phyloP scores from a whole-genome alignment of 441 rosid species.

The Caryocar brasiliense region DNA sequence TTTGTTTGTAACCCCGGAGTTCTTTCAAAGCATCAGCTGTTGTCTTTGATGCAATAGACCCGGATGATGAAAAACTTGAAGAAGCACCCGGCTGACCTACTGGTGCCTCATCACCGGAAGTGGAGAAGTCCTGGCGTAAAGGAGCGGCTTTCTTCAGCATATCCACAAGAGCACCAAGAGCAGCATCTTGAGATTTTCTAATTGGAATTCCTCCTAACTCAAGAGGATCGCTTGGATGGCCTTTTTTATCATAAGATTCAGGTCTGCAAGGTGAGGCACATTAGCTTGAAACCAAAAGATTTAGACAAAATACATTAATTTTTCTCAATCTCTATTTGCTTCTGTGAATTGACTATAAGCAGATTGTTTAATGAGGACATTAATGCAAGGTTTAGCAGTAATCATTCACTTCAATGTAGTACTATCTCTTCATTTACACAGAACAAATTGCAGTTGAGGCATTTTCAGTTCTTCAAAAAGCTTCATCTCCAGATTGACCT shows the following conservation, averaged over 20 bases:
- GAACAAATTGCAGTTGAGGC: too few relatives aligned
- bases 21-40: slow-evolving; percentile 89
- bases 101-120: slow-evolving; percentile 15
- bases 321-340: neutral
- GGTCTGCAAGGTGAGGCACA: slow-evolving; percentile 31
- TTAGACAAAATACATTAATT: neutral
- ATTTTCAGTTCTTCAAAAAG: too few relatives aligned
- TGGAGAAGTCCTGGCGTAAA: slow-evolving; percentile 44
- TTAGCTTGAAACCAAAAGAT: neutral
- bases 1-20: slow-evolving; percentile 56
- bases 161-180: slow-evolving; percentile 70
- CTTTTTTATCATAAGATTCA: slow-evolving; percentile 49
- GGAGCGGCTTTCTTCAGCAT: slow-evolving; percentile 89
- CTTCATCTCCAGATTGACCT: too few relatives aligned
- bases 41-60: slow-evolving; percentile 41
- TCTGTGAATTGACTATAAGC: neutral
- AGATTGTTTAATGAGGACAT: too few relatives aligned
- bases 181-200: slow-evolving; percentile 71
- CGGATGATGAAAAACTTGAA: slow-evolving; percentile 30
- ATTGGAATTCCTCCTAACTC: slow-evolving; percentile 45
- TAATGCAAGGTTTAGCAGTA: too few relatives aligned
- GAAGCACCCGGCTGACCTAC: slow-evolving; percentile 24
- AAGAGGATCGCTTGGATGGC: slow-evolving; percentile 28
- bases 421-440: too few relatives aligned
- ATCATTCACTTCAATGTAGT: too few relatives aligned